These are phyloP conservation scores for Sphaerulina musiva DNA, from an alignment of 2,329 filamentous ascomycete species.

Conservation along the genomic window DNA sequence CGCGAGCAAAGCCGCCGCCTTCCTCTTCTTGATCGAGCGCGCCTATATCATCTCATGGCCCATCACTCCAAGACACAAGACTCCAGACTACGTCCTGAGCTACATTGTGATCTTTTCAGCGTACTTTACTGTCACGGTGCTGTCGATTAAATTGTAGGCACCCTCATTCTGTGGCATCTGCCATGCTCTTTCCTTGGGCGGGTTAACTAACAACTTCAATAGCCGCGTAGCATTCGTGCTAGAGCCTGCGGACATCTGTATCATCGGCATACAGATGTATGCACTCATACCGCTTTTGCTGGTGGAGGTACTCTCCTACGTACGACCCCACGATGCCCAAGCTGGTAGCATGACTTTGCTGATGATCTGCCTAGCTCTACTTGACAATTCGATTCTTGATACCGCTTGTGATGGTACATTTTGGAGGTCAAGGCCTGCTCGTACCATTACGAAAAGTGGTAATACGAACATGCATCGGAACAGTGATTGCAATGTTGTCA, in stretches of 20 bases:
- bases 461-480: slow-evolving; percentile 16
- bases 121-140: slow-evolving; percentile 10
- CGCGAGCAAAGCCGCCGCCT: slow-evolving; percentile 13
- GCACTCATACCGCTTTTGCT: slow-evolving; percentile 16
- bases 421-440: slow-evolving; percentile 14
- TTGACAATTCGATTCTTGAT: slow-evolving; percentile 19
- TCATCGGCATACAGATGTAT: slow-evolving; percentile 8
- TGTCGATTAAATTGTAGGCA: slow-evolving; percentile 18
- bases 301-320: slow-evolving; percentile 19
- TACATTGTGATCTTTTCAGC: slow-evolving; percentile 15
- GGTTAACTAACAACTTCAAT: not conserved
- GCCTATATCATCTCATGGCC: slow-evolving; percentile 24
- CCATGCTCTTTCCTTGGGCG: not conserved
- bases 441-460: slow-evolving; percentile 16
- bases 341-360: not conserved
- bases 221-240: slow-evolving; percentile 16
- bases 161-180: not conserved
- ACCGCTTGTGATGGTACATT: slow-evolving; percentile 19
- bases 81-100: slow-evolving; percentile 18
- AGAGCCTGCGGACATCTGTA: slow-evolving; percentile 13
- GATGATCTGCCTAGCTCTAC: slow-evolving; percentile 13
- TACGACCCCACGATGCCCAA: not conserved
- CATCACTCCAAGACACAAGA: slow-evolving; percentile 13
- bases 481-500: slow-evolving; percentile 17
- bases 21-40: slow-evolving; percentile 21